Conservation (phyloP, 805 yeast species). For the Wickerhamomyces bisporus region DNA sequence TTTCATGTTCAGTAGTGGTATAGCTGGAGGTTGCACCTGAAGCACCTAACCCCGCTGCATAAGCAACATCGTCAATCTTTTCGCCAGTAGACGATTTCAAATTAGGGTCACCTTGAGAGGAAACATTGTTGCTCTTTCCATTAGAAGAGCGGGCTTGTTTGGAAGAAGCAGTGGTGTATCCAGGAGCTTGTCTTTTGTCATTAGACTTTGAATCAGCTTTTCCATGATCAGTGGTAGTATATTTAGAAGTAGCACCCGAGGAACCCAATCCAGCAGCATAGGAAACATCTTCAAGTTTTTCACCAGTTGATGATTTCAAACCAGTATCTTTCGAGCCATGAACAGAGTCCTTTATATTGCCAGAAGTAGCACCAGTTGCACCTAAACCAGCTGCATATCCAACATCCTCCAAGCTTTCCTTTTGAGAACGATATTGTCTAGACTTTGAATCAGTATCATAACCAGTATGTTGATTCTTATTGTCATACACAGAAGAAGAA, state of each 20-base stretch:
- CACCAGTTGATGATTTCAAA: too few species aligned
- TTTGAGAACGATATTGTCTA: not conserved
- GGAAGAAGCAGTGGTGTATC: too few species aligned
- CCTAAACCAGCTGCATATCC: too few species aligned
- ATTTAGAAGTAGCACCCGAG: slow-evolving; percentile 3
- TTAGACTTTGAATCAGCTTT: not conserved
- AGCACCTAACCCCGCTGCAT: slow-evolving; percentile 9
- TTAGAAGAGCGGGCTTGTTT: too few species aligned
- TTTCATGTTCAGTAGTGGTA: not conserved
- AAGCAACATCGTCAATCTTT: slow-evolving; percentile 1
- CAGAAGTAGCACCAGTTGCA: not conserved
- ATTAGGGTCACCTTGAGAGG: not conserved
- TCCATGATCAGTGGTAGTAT: not conserved
- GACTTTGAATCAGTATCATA: not conserved
- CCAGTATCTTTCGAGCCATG: too few species aligned
- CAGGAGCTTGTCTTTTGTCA: too few species aligned
- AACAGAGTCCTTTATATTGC: too few species aligned
- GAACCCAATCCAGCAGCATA: too few species aligned
- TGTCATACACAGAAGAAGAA: not conserved
- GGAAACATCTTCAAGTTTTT: too few species aligned
- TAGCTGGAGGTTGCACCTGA: slow-evolving; percentile 6
- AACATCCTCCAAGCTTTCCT: too few species aligned
- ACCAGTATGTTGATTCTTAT: too few species aligned
- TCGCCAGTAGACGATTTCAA: slow-evolving; percentile 2
- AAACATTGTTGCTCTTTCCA: too few species aligned